A percentile compares a stretch with the other conserved stretches of the same genome.
Conservation (phyloP, 192 early-diverging fungal species). For the Obelidium mucronatum region DNA sequence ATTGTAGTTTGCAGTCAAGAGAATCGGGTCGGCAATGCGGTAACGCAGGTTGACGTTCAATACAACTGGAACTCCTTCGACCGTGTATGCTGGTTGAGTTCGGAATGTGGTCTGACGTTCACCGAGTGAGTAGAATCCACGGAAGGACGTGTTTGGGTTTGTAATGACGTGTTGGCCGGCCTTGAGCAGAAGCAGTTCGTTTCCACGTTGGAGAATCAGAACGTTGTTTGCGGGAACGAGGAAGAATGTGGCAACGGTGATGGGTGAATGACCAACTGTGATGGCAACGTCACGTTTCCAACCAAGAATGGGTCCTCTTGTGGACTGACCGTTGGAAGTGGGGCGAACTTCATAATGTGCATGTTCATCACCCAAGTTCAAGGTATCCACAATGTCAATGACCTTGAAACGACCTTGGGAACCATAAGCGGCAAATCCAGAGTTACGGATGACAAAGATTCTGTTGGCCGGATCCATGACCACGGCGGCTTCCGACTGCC, state of each 20-base stretch:
- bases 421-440: conserved; percentile 57
- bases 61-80: conserved; percentile 56
- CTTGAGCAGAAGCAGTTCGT: conserved; percentile 46
- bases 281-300: conserved; percentile 49
- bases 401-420: conserved; percentile 45
- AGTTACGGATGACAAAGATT: conserved; percentile 56
- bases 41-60: conserved; percentile 57
- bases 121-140: conserved; percentile 54
- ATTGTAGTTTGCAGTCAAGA: conserved; percentile 52
- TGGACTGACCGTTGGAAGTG: no score
- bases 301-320: conserved; percentile 45
- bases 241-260: conserved; percentile 56
- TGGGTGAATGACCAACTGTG: conserved; percentile 10
- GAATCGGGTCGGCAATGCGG: conserved; percentile 49
- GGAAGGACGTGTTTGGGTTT: conserved; percentile 53
- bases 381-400: conserved; percentile 55
- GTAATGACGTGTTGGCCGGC: conserved; percentile 62
- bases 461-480: conserved; percentile 53
- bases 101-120: conserved; percentile 53
- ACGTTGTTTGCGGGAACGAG: conserved; percentile 63
- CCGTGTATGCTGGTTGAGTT: conserved; percentile 53
- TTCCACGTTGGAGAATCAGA: conserved; percentile 52
- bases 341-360: conserved; percentile 41
- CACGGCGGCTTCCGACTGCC: conserved; percentile 54
- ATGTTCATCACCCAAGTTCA: conserved; percentile 50